These are phyloP conservation scores for Epichloe glyceriae DNA, from an alignment of 2,329 filamentous ascomycete species.

Conservation along the genomic window DNA sequence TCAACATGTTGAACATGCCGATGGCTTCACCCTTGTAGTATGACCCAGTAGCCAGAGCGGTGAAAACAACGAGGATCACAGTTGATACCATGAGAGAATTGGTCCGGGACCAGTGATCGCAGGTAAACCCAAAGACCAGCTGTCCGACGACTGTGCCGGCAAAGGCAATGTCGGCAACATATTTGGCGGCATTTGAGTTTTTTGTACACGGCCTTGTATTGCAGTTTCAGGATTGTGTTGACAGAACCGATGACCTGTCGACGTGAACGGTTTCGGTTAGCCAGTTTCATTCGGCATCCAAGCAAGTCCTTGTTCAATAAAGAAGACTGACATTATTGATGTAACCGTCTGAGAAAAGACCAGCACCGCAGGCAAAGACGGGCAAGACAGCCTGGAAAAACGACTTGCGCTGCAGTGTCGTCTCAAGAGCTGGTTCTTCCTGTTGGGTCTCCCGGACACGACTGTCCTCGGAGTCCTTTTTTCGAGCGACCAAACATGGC, in stretches of 20 bases:
- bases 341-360: slow-evolving; percentile 85
- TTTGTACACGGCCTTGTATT: slow-evolving; percentile 62
- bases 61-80: slow-evolving; percentile 72
- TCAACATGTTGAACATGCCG: slow-evolving; percentile 63
- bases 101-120: slow-evolving; percentile 74
- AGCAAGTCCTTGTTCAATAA: neutral
- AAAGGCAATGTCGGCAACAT: slow-evolving; percentile 73
- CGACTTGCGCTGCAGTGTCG: slow-evolving; percentile 8
- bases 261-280: neutral
- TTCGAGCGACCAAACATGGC: neutral
- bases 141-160: slow-evolving; percentile 76
- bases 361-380: slow-evolving; percentile 77
- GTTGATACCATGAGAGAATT: slow-evolving; percentile 73
- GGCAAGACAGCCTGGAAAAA: slow-evolving; percentile 33
- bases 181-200: slow-evolving; percentile 54
- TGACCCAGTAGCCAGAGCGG: slow-evolving; percentile 61
- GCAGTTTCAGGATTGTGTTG: slow-evolving; percentile 55
- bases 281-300: neutral
- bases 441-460: neutral
- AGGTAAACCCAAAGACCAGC: slow-evolving; percentile 66
- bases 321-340: slow-evolving; percentile 57
- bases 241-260: slow-evolving; percentile 76
- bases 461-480: neutral
- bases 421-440: slow-evolving; percentile 5
- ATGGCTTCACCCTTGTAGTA: slow-evolving; percentile 57